phyloP scores from a whole-genome alignment of 1,284 basidiomycete species.

The Leccinum angustisporum region DNA sequence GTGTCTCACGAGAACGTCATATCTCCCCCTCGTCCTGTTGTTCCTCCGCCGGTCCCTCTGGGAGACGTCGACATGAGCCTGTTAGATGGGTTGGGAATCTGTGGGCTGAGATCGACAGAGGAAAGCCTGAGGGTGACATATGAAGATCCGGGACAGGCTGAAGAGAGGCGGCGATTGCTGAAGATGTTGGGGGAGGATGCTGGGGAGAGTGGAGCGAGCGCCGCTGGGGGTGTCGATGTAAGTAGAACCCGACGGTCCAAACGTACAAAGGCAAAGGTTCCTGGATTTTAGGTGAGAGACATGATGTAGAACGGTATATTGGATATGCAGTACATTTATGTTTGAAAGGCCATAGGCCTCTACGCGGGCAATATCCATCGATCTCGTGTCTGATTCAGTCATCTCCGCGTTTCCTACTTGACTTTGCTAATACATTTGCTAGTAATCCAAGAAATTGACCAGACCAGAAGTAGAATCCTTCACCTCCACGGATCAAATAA shows the following conservation, averaged over 20 bases:
- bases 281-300: slow-evolving; percentile 8
- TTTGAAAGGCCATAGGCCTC: neutral
- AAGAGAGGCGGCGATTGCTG: slow-evolving; percentile 53
- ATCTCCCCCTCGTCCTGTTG: slow-evolving; percentile 16
- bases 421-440: neutral
- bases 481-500: slow-evolving; percentile 29
- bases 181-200: slow-evolving; percentile 31
- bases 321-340: slow-evolving; percentile 16
- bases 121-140: slow-evolving; percentile 59
- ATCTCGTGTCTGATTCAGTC: neutral
- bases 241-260: slow-evolving; percentile 16
- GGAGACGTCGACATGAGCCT: slow-evolving; percentile 33
- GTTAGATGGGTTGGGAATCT: slow-evolving; percentile 22
- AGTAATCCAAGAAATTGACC: neutral
- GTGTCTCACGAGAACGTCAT: slow-evolving; percentile 33
- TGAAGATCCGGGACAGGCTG: slow-evolving; percentile 62
- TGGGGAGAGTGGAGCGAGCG: neutral
- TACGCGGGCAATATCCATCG: neutral
- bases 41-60: slow-evolving; percentile 5
- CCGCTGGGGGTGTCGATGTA: neutral
- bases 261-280: slow-evolving; percentile 15
- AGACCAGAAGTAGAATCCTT: neutral
- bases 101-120: slow-evolving; percentile 28
- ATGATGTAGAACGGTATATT: slow-evolving; percentile 2
- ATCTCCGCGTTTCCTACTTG: neutral